Base-by-base conservation (phyloP, 495 filamentous ascomycete genomes). In the Aspergillus sclerotioniger region DNA sequence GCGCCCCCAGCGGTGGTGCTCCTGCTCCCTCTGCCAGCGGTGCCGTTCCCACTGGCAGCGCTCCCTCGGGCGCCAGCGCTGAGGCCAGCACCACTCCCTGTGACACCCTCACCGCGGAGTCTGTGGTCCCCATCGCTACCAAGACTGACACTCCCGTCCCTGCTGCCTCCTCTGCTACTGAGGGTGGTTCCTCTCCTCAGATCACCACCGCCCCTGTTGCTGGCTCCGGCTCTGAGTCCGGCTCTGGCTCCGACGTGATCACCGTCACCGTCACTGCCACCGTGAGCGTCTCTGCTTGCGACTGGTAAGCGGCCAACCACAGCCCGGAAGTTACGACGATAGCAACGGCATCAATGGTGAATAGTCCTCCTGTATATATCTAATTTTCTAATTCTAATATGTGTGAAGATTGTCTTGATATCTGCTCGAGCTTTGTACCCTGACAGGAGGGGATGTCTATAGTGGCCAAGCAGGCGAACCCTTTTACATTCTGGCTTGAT, bases 371-470 rank as follows among this genome's bases (percentile, higher is more conserved):
- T 73, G 73, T 76, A 75, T 67, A 72, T 69, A 73, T 56, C 45
- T 72, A 73, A 73, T 74, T 73, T 75, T 69, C 64, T 71, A 72
- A 63, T 68, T 64, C 60, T 62, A 56, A 56, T 55, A 54, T 21
- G n/a, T 51, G 49, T 45, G 44, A 56, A 47, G n/a, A 51, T 43
- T 45, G 37, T 54, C 29, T 44, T 44, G 20, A 20, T 45, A 19
- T 45, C 6, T 46, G 41, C 17, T 44, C 21, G 6, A 31, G 29
- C 53, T 35, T 45, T 46, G 47, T 31, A 45, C 12, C 39, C 33
- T 51, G 44, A 25, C 28, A n/a, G 29, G 35, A 31, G 13, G 51
- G n/a, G 16, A 33, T n/a, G n/a, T 41, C 12, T 41, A 41, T 41
- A 41, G 37, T 41, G 37, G 37, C 37, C 37, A n/a, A 12, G 37